Base-by-base conservation (phyloP, 2,329 filamentous ascomycete species). In the Aureobasidium sp. region DNA sequence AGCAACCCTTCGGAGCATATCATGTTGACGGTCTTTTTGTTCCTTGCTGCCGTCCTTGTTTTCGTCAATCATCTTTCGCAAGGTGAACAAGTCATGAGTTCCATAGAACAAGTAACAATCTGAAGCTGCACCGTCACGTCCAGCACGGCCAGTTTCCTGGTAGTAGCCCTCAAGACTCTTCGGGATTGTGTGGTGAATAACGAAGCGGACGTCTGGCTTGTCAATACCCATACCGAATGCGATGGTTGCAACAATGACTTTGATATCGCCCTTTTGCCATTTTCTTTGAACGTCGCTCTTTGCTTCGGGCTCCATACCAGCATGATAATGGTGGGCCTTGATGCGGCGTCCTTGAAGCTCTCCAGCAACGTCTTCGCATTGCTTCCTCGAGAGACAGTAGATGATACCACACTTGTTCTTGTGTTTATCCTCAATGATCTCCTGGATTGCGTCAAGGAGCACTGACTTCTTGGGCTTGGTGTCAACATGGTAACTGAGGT, bases 191-290 rank as follows among this genome's bases (percentile, higher is more conserved):
- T 96, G 88, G 71, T 99, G 95, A 44, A 99, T 90, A 37, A 99
- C 94, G 72, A 96, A 99, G 31, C 94, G 89, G 52, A 99, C 94
- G 72, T 99, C 89, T 0, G 92, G 85, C 73, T 99, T 99, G 78
- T 99, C 94, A 66, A 99, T 99, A n/a, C 94, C 94, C 94, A 99
- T 99, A 7, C 94, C 94, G 71, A 99, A 99, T 27, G 94, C 94
- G 73, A 99, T 97, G 0, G 94, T 99, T 22, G 94, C 95, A 54
- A 99, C 94, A 47, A 99, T 95, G 37, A 99, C 89, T 67, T 96
- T 89, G 69, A 87, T 83, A 57, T 79, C 77, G 6, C 91, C 91
- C 47, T 76, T 78, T 73, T 99, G 94, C 94, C 94, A 99, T 33
- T 85, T 75, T 64, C 82, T 82, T 73, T 97, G 93, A 5, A 94